phyloP scores from a whole-genome alignment of 208 protist genomes.

The Leishmania mexicana region DNA sequence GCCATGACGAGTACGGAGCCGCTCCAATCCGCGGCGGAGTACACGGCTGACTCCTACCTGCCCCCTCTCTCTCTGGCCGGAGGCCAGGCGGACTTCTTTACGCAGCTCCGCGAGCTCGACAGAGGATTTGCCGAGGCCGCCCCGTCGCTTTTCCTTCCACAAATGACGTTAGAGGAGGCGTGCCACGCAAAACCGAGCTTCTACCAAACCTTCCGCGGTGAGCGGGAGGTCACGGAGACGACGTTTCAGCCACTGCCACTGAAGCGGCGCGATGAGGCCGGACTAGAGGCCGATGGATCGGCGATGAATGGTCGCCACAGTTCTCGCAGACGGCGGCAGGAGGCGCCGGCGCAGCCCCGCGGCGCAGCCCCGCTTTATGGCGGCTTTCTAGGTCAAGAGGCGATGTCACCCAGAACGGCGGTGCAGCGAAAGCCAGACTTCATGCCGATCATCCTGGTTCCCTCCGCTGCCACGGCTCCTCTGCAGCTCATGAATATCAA shows the following conservation, averaged over 20 bases:
- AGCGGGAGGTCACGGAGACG: constrained; percentile 31
- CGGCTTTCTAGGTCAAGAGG: constrained; percentile 26
- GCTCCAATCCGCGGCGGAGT: constrained; percentile 41
- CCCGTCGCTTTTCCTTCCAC: constrained; percentile 42
- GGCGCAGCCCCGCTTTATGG: constrained; percentile 27
- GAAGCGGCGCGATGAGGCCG: constrained; percentile 3
- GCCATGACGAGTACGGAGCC: constrained; percentile 53
- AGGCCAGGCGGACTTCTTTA: constrained; percentile 33
- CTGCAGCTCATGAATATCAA: constrained; percentile 87
- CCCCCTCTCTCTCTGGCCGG: constrained; percentile 25
- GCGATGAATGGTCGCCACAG: constrained; percentile 13
- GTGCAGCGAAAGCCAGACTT: constrained; percentile 73
- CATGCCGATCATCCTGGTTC: constrained; percentile 83
- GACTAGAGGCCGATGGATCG: constrained; percentile 3
- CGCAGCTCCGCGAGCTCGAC: constrained; percentile 45
- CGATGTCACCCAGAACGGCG: constrained; percentile 45
- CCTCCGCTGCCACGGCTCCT: constrained; percentile 64
- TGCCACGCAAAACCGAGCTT: constrained; percentile 54
- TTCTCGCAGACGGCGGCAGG: constrained; percentile 15
- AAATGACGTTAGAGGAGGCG: constrained; percentile 72
- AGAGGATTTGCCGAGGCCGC: constrained; percentile 41
- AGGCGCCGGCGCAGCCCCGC: background rate
- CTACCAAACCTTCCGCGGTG: constrained; percentile 41
- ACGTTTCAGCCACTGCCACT: constrained; percentile 18
- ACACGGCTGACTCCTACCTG: constrained; percentile 20